Evolutionary conservation across 2,329 filamentous ascomycete species (phyloP).

Genomic region (Sarocladiaceae sp.): DNA sequence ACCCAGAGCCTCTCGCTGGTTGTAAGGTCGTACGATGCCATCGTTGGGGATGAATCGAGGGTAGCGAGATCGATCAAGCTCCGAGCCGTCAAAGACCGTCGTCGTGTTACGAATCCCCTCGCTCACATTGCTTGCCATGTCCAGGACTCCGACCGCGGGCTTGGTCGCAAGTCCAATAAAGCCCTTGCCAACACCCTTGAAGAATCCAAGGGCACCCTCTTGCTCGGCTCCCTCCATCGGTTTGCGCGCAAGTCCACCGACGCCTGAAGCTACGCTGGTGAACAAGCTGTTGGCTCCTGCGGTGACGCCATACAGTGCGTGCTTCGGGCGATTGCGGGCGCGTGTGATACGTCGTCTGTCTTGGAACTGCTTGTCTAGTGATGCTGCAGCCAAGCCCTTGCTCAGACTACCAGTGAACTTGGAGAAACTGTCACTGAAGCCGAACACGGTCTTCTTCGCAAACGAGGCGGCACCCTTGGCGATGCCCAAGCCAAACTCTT

Average conservation of each 20-base stretch:
- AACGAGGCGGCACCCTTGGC: constrained; percentile 96
- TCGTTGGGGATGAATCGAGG: constrained; percentile 88
- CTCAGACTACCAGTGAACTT: constrained; percentile 97
- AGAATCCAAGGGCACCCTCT: constrained; percentile 87
- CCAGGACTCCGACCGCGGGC: constrained; percentile 91
- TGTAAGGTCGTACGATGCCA: constrained; percentile 91
- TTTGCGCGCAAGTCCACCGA: constrained; percentile 87
- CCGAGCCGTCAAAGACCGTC: constrained; percentile 92
- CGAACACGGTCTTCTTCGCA: constrained; percentile 97
- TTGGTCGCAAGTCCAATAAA: constrained; percentile 93
- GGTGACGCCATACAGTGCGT: constrained; percentile 92
- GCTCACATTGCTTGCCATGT: constrained; percentile 92
- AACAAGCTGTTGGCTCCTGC: constrained; percentile 93
- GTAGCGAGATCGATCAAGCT: constrained; percentile 89
- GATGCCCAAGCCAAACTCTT: constrained; percentile 90
- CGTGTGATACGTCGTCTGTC: constrained; percentile 90
- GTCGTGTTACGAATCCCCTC: constrained; percentile 98
- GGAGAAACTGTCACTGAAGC: constrained; percentile 92
- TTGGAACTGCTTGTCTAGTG: constrained; percentile 97
- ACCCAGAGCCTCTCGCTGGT: constrained; percentile 86
- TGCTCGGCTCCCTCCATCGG: constrained; percentile 94
- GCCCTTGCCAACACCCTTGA: constrained; percentile 96
- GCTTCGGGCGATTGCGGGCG: constrained; percentile 89
- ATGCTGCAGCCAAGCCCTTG: constrained; percentile 91
- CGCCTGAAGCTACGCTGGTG: constrained; percentile 84